A percentile compares a stretch with the other conserved stretches of the same genome.
phyloP scores from a whole-genome alignment of 345 rosid genomes.

The Passiflora organensis region DNA sequence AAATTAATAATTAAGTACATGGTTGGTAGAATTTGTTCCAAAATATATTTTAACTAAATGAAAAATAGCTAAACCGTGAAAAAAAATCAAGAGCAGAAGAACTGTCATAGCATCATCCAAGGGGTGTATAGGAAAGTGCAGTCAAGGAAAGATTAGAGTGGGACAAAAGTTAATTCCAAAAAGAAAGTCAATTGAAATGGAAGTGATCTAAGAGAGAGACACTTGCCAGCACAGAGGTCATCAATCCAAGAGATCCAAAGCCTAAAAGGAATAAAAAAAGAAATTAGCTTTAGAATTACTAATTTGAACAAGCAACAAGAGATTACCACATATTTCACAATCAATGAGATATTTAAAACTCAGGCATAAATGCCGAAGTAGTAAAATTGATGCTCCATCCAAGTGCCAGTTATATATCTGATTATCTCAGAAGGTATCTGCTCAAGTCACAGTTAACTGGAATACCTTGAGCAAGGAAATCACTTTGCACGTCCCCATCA shows the following conservation, averaged over 20 bases:
- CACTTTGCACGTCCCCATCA: conserved; percentile 99
- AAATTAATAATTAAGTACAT: too few relatives aligned
- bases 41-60: too few relatives aligned
- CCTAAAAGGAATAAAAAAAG: conserved; percentile 37
- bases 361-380: background rate
- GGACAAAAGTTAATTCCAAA: too few relatives aligned
- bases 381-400: background rate
- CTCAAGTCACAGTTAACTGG: conserved; percentile 3
- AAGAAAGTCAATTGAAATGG: too few relatives aligned
- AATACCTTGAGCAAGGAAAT: conserved; percentile 94
- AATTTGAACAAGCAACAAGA: background rate
- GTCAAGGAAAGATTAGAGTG: too few relatives aligned
- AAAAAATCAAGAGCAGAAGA: too few relatives aligned
- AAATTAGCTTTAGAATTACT: conserved; percentile 1
- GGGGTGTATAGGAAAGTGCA: too few relatives aligned
- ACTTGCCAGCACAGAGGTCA: conserved; percentile 94
- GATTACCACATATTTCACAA: background rate
- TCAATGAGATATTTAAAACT: background rate
- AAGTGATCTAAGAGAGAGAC: too few relatives aligned
- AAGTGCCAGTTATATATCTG: background rate
- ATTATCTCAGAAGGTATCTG: background rate
- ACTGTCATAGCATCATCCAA: too few relatives aligned
- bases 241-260: conserved; percentile 97
- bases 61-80: too few relatives aligned
- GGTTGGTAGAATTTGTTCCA: too few relatives aligned